phyloP scores from a whole-genome alignment of 2,329 filamentous ascomycete genomes.

The Malbranchea zuffiana region DNA sequence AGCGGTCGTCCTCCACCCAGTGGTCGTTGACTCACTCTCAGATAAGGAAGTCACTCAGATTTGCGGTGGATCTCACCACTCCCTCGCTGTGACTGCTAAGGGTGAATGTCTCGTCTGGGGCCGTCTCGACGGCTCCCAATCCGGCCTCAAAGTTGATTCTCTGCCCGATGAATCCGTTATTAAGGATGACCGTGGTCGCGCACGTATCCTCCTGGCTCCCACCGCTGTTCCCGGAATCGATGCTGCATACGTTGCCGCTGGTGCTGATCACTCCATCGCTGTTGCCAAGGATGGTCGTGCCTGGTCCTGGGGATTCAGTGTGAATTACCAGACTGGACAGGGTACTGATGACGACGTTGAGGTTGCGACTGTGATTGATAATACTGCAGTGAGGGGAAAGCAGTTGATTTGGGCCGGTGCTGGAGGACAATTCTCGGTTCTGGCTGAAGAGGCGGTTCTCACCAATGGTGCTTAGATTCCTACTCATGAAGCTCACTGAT shows the following conservation, averaged over 20 bases:
- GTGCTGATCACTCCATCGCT: constrained; percentile 62
- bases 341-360: constrained; percentile 70
- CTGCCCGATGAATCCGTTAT: constrained; percentile 50
- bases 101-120: constrained; percentile 51
- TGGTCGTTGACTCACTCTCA: constrained; percentile 53
- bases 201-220: constrained; percentile 62
- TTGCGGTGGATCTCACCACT: constrained; percentile 66
- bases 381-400: constrained; percentile 66
- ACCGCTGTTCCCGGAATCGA: constrained; percentile 50
- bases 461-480: constrained; percentile 4
- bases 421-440: constrained; percentile 62
- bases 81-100: constrained; percentile 44
- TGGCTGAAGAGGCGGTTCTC: constrained; percentile 14
- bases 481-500: too few relatives aligned
- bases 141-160: constrained; percentile 48
- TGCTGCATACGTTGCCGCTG: constrained; percentile 49
- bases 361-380: constrained; percentile 68
- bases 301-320: constrained; percentile 70
- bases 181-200: constrained; percentile 52
- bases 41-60: constrained; percentile 56
- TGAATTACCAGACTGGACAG: constrained; percentile 69
- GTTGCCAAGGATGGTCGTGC: constrained; percentile 58
- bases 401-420: constrained; percentile 68
- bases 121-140: constrained; percentile 48
- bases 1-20: constrained; percentile 61